A percentile compares a stretch with the other conserved stretches of the same genome.
Evolutionary conservation across 192 early-diverging fungal species (phyloP).

Genomic region (Linnemannia zychae): DNA sequence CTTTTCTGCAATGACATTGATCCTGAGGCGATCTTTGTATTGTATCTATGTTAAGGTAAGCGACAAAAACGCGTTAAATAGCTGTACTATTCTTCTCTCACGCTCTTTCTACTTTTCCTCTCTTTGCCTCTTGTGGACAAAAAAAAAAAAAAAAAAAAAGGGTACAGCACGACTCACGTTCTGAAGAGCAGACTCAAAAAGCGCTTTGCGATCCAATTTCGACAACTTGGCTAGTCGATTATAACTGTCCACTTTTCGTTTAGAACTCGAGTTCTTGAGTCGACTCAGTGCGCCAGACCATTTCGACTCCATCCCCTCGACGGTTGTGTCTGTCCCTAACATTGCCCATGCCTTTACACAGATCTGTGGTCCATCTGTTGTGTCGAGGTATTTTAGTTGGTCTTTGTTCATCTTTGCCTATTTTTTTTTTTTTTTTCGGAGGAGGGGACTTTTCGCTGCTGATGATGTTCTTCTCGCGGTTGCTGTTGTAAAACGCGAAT

Average conservation of each 20-base stretch:
- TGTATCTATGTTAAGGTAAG: no score
- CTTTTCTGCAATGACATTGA: neutral
- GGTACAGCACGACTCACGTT: neutral
- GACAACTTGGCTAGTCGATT: neutral
- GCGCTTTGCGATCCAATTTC: neutral
- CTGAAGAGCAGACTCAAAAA: neutral
- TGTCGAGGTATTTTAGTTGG: neutral
- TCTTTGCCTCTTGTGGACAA: no score
- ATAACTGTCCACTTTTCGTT: neutral
- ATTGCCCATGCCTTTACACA: neutral
- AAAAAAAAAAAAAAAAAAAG: no score
- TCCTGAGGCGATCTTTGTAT: neutral
- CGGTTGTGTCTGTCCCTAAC: neutral
- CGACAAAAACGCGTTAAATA: no score
- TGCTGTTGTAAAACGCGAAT: no score
- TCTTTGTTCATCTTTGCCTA: neutral
- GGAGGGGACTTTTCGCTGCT: no score
- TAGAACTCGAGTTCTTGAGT: neutral
- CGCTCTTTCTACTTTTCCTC: no score
- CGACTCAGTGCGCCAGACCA: neutral
- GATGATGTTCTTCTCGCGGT: neutral
- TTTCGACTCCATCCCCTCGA: neutral
- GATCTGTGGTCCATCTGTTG: slow-evolving; percentile 1
- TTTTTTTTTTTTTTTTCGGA: no score
- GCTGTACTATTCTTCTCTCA: no score